Base-by-base conservation (phyloP, 163 green algal species). In the Chlamydomonas reinhardtii region DNA sequence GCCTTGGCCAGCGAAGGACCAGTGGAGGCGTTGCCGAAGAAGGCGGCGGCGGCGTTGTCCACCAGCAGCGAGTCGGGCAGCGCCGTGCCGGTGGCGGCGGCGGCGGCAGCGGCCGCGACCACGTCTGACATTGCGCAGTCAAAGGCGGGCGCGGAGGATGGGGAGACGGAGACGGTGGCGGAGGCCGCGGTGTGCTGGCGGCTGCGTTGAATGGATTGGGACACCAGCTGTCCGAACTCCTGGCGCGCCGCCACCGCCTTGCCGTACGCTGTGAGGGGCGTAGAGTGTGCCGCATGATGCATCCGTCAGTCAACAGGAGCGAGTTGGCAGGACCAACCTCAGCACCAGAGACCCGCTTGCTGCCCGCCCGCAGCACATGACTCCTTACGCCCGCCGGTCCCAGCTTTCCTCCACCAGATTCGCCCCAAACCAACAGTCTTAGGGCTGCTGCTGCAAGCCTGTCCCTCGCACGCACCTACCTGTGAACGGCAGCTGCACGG, bases 401-500 rank as follows among this genome's bases (percentile, higher is more conserved):
- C n/a, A n/a, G n/a, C n/a, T n/a, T n/a, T n/a, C n/a, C n/a, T n/a
- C n/a, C n/a, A n/a, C n/a, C n/a, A n/a, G n/a, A n/a, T n/a, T n/a
- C n/a, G n/a, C n/a, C n/a, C n/a, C n/a, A n/a, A n/a, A n/a, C n/a
- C n/a, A n/a, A n/a, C n/a, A n/a, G n/a, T n/a, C n/a, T n/a, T n/a
- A n/a, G n/a, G n/a, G n/a, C n/a, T n/a, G n/a, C n/a, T n/a, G n/a
- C n/a, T n/a, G n/a, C n/a, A n/a, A n/a, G n/a, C n/a, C n/a, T n/a
- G n/a, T n/a, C n/a, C n/a, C n/a, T n/a, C n/a, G n/a, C n/a, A n/a
- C n/a, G n/a, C n/a, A 52, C 76, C 15, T 32, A 69, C 76, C 64
- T 14, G 81, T 87, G 48, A 87, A 87, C 16, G 81, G 81, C 69
- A 85, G 68, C 31, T 87, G 69, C 39, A 87, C 16, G 1, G 81